phyloP scores from a whole-genome alignment of 2,329 filamentous ascomycete species.

The Verticillium dahliae region DNA sequence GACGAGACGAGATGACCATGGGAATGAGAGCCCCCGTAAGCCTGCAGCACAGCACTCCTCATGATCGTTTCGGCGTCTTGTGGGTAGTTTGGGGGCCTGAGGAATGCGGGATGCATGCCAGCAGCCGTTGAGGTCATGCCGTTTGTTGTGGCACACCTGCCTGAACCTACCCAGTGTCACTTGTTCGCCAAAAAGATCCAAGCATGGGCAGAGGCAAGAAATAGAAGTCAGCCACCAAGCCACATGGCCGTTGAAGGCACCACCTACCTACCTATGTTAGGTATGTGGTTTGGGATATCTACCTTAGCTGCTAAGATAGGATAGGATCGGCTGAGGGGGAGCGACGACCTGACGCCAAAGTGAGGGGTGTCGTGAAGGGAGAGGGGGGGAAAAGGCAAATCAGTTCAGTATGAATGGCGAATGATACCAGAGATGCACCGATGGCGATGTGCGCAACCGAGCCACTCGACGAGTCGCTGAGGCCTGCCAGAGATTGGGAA shows the following conservation, averaged over 20 bases:
- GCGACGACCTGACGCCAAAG: background rate
- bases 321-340: background rate
- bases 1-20: background rate
- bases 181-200: background rate
- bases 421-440: background rate
- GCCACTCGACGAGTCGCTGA: background rate
- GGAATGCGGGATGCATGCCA: background rate
- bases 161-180: background rate
- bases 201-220: background rate
- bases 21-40: background rate
- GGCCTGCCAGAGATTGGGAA: background rate
- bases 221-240: background rate
- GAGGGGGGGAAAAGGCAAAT: too few species aligned
- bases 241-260: background rate
- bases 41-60: background rate
- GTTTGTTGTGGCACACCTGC: background rate
- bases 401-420: background rate
- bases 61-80: background rate
- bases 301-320: background rate
- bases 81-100: background rate
- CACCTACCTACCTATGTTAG: too few species aligned
- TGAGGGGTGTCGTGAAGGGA: background rate
- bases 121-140: background rate
- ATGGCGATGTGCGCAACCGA: background rate
- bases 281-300: too few species aligned